Evolutionary conservation across 2,329 filamentous ascomycete species (phyloP), one percentile per base, ranked within the genome.

Genomic region (Penicillium glabrum): DNA sequence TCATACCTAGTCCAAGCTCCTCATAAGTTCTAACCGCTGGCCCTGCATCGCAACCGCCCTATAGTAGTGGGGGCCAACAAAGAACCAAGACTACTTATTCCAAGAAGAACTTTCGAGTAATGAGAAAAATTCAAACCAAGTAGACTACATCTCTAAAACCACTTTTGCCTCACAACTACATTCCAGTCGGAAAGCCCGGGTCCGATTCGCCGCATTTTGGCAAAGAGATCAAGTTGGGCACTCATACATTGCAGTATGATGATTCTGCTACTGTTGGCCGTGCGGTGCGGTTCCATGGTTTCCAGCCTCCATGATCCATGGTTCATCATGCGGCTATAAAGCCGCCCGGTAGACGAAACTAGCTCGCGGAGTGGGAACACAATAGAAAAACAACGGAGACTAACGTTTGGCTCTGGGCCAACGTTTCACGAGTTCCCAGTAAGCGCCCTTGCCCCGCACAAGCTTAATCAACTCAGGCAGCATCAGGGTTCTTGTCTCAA

Each of bases 141-240:
- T 39, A 19, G 35, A 39, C 10, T 11, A 31, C 29, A 31, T 13
- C 11, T 4, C 2, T 5, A 13, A 6, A 33, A 14, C 2, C 31
- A 33, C 31, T 33, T 5, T 33, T 7, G 13, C 5, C 31, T 33
- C 31, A 33, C 5, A 11, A 33, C 39, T 21, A 23, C 26, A 43
- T 45, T 33, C 46, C 49, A 37, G 46, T 55, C 52, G 54, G 46
- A 53, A 49, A 19, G 23, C 35, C 51, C 52, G 41, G 19, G 44
- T 43, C 33, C 46, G 71, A 73, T 73, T 75, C 67, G 72, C 62
- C 66, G 69, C 69, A 41, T 23, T 41, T 58, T 67, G 57, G 60
- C 66, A 70, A 50, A 53, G 21, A 58, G 58, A 62, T 46, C 23
- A 61, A 35, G 69, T 76, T 77, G 74, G 74, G 75, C 75, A 77